Evolutionary conservation across 1,139 yeast genomes (phyloP), one percentile per base, ranked within the genome.

Genomic region (Tardiomyces depauwii): DNA sequence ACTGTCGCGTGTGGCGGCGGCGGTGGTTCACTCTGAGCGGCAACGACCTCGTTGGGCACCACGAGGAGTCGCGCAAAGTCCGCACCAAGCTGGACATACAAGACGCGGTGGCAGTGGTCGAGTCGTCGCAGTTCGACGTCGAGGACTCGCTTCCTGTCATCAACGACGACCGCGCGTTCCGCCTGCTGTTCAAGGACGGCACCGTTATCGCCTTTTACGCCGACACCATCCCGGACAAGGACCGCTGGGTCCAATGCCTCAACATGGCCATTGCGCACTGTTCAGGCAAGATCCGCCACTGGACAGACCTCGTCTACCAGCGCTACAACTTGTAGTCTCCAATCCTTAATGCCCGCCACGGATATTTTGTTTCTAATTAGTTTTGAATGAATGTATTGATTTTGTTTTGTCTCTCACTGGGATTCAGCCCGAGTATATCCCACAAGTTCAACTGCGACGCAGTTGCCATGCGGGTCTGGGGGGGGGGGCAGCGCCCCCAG

Each of bases 181-280:
- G 77, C 55, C 65, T 82, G 47, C 66, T 64, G 50, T 82, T 82
- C 62, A 72, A 73, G 30, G 80, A 82, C 57, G 83, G 82, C 2
- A 86, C 80, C 58, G 65, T 73, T 13, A 77, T 83, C 46, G 80
- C 77, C 51, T 81, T 82, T 59, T 81, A 82, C 6, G 86, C 89
- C 11, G 83, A 82, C 47, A 73, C 74, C 49, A 67, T 65, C 42
- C 66, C 59, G 23, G 82, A 77, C 47, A 77, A 77, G 63, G 61
- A 61, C 36, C 63, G 62, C 47, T 82, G 91, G 91, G 68, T 80
- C 44, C 55, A 63, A 13, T 57, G 56, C 2, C 54, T 66, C 40
- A 42, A 52, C 5, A 48, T 53, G 30, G 55, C 60, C 11, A 49
- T 61, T 44, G 56, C 56, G 12, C 55, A 54, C 46, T 50, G 60